These are phyloP conservation scores for Knufia fluminis DNA, from an alignment of 2,329 filamentous ascomycete species.

Conservation along the genomic window DNA sequence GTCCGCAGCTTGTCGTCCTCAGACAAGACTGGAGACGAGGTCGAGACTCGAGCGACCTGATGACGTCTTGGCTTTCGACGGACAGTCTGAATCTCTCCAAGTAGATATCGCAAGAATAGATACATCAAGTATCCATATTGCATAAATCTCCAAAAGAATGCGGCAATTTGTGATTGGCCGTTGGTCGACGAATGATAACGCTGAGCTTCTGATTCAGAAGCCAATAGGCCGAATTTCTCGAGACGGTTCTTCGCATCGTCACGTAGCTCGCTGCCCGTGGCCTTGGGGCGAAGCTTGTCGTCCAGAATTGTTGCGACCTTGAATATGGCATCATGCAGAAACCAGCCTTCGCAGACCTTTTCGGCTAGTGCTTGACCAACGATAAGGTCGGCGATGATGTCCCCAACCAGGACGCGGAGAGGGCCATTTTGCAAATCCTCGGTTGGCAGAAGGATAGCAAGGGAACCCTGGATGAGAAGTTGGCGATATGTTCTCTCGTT, in stretches of 20 bases:
- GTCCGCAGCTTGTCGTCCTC: slow-evolving; percentile 21
- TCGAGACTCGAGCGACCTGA: slow-evolving; percentile 15
- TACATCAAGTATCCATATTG: slow-evolving; percentile 45
- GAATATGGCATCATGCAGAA: slow-evolving; percentile 74
- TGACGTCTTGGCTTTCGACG: slow-evolving; percentile 55
- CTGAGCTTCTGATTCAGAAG: slow-evolving; percentile 26
- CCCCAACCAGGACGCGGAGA: slow-evolving; percentile 70
- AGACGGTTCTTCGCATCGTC: slow-evolving; percentile 34
- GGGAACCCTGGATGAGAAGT: slow-evolving; percentile 69
- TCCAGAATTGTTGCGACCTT: slow-evolving; percentile 52
- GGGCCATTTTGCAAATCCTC: slow-evolving; percentile 87
- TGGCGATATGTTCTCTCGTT: slow-evolving; percentile 82
- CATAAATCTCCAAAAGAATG: slow-evolving; percentile 43
- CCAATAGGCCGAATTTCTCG: slow-evolving; percentile 49
- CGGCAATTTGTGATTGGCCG: slow-evolving; percentile 29
- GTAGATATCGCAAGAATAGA: slow-evolving; percentile 56
- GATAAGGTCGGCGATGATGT: slow-evolving; percentile 84
- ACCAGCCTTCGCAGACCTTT: slow-evolving; percentile 76
- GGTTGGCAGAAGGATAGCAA: slow-evolving; percentile 78
- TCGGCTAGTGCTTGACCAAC: slow-evolving; percentile 72
- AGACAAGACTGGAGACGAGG: not conserved
- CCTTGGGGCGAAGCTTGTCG: slow-evolving; percentile 27
- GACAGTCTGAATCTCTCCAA: slow-evolving; percentile 56
- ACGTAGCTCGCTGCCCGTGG: slow-evolving; percentile 25
- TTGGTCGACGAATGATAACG: slow-evolving; percentile 22